These are phyloP conservation scores for Herpetospermum pedunculosum DNA, from an alignment of 306 rosid species.

Conservation along the genomic window DNA sequence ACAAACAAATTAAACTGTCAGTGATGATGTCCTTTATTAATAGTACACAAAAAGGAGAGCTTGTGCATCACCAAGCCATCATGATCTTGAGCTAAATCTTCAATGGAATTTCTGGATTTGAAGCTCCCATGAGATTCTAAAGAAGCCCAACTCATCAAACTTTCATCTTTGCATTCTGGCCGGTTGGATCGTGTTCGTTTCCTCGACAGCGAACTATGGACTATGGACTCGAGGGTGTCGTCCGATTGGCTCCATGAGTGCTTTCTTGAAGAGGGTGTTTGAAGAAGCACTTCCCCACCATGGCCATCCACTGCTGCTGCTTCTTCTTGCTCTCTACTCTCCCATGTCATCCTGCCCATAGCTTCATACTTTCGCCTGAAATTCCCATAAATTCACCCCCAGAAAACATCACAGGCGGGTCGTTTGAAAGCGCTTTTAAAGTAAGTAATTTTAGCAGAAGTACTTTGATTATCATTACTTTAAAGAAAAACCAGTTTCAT, in stretches of 20 bases:
- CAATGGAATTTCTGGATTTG: background rate
- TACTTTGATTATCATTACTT: too few species aligned
- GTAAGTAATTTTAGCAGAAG: background rate
- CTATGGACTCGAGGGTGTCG: constrained; percentile 8
- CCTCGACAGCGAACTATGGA: background rate
- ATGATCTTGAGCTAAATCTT: background rate
- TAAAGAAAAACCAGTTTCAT: too few species aligned
- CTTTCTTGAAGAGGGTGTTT: background rate
- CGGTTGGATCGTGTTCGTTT: background rate
- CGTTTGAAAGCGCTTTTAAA: background rate
- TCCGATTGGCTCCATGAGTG: background rate
- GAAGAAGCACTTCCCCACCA: background rate
- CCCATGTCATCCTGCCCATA: background rate
- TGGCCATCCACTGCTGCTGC: background rate
- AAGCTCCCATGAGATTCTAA: background rate
- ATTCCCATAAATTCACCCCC: background rate
- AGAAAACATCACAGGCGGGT: background rate
- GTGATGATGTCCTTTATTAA: background rate
- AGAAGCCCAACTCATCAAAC: background rate
- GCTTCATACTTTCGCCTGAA: background rate
- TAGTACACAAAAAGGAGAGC: background rate
- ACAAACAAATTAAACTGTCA: background rate
- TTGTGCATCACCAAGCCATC: background rate
- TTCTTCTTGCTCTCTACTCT: background rate
- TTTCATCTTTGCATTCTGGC: background rate